Base-by-base conservation (phyloP, 306 rosid species). In the Lathyrus aphaca region DNA sequence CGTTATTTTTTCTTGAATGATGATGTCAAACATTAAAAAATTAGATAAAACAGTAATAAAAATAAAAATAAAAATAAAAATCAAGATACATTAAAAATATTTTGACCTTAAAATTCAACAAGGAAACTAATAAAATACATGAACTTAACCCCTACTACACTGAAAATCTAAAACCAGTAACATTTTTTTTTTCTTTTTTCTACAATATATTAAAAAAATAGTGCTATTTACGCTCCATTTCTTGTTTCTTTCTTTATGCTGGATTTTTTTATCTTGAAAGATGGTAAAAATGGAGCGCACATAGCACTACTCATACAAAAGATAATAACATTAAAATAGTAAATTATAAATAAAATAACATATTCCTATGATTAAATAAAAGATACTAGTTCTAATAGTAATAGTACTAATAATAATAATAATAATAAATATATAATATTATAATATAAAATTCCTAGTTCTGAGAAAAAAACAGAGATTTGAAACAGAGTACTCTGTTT, bases 211-310 rank as follows among this genome's bases (percentile, higher is more conserved):
- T 68, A 67, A 82, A 60, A 71, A 69, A 77, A 62, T 66, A 80
- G 83, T 81, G 88, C 84, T 82, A 82, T 73, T 78, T 51, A 68
- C 75, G 83, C 86, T 87, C 82, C 82, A 83, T 46, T 65, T 32
- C 43, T 12, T 35, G 14, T 53, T 4, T 27, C 37, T 66, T 38
- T 39, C 73, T 73, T 44, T 44, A 23, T 64, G 56, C 37, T 69
- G 74, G 25, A 69, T 32, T 58, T 30, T 53, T 53, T 51, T 10
- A 19, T 62, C 25, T 61, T 19, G 72, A 42, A 35, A 59, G 78
- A 68, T 60, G 77, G 78, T 60, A 54, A 81, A 85, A 82, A 70
- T 72, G 85, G 91, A 86, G 86, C 79, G 86, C 73, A 76, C 68
- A 63, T 75, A 84, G 82, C 87, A 75, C 81, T 82, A 79, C 68